These are phyloP conservation scores for Acacia melanoxylon DNA, from an alignment of 306 rosid genomes.

Conservation along the genomic window DNA sequence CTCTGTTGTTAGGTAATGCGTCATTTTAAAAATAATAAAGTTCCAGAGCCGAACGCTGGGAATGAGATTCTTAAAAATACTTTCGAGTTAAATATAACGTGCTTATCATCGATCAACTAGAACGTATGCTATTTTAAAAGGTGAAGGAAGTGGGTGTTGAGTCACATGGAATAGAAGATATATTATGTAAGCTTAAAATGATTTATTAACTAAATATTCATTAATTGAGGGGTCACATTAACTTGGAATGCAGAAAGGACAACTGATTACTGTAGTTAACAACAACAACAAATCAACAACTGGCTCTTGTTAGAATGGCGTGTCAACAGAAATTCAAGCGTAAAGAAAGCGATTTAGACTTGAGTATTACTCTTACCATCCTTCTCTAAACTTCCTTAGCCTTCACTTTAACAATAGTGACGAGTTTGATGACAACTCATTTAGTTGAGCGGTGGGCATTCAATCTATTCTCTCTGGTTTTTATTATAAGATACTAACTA, in stretches of 20 bases:
- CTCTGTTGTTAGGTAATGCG: not conserved
- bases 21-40: not conserved
- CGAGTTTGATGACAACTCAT: constrained; percentile 9
- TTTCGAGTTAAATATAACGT: not conserved
- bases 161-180: not conserved
- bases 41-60: not conserved
- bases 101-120: not conserved
- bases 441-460: not conserved
- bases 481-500: too few relatives aligned
- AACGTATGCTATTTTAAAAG: not conserved
- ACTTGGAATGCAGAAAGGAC: not conserved
- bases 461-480: too few relatives aligned
- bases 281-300: not conserved
- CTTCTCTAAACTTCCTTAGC: not conserved
- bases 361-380: constrained; percentile 9
- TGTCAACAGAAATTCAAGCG: not conserved
- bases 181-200: not conserved
- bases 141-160: not conserved
- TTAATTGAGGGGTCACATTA: not conserved
- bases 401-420: constrained; percentile 13
- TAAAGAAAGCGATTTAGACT: not conserved
- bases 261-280: not conserved
- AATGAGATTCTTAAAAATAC: not conserved
- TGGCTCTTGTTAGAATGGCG: not conserved
- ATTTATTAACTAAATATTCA: not conserved